Evolutionary conservation across 2,329 filamentous ascomycete genomes (phyloP), one percentile per base, ranked within the genome.

Genomic region (Botrytis byssoidea): DNA sequence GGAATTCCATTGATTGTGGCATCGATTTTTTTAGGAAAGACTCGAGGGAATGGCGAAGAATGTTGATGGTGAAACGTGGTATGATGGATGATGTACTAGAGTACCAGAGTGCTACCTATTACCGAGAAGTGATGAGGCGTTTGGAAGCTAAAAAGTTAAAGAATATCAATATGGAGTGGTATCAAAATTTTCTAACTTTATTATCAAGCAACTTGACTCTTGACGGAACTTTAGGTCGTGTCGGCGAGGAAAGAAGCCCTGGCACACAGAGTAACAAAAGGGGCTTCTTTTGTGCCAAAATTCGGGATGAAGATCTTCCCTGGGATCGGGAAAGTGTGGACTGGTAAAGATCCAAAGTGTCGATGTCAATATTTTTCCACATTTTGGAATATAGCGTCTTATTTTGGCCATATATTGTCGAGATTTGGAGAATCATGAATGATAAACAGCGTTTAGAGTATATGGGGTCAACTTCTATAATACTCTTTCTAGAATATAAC

Each of bases 251-350:
- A n/a, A 32, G 12, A 35, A 18, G 18, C 20, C 46, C 37, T 60
- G 25, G 16, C 12, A n/a, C 16, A 29, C 16, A 55, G 32, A 12
- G 25, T 32, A 29, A 68, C 42, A 25, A 48, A 14, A 18, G 22
- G 1, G 25, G 46, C 7, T 75, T 75, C 32, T 44, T 71, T 6
- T 75, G 70, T 20, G 73, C 60, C 4, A 16, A 59, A 8, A 68
- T 75, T 22, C n/a, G 29, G 1, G 70, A 74, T 25, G 66, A 65
- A 22, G 73, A 75, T 40, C 55, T 74, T n/a, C 73, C 74, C n/a
- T 75, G 74, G 70, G 48, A 66, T 57, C 67, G 3, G 25, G n/a
- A 18, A 7, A 48, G 10, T 16, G 37, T 66, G 8, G 60, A 66
- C 12, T 72, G 60, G 60, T 72, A 14, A 57, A 66, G 35, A 0